These are phyloP conservation scores for Closterium sp. DNA, from an alignment of 139 green algal species.

Conservation along the genomic window DNA sequence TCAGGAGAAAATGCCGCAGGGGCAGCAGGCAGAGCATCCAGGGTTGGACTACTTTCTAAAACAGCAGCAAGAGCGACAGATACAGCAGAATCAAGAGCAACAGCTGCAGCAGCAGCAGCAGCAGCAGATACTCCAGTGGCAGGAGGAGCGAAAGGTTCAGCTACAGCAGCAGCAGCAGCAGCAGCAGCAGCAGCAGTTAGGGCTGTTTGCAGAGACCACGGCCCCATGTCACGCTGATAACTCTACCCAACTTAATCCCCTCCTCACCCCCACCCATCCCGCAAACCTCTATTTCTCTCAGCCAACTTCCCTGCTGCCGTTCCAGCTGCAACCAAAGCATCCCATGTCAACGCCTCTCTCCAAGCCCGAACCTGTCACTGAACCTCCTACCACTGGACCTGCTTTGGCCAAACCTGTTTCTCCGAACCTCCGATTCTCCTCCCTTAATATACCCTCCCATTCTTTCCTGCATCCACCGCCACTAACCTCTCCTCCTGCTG, in stretches of 20 bases:
- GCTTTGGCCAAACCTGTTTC: no score
- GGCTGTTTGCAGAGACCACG: background rate
- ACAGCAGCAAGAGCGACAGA: no score
- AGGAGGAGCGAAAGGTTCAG: background rate
- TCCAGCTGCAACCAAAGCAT: background rate
- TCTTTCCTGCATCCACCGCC: no score
- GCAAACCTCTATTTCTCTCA: background rate
- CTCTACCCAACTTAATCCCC: no score
- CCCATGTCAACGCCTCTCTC: background rate
- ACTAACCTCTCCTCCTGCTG: no score
- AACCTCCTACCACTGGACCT: no score
- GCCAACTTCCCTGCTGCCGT: background rate
- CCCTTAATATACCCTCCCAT: no score
- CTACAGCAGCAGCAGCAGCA: background rate
- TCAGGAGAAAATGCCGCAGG: background rate
- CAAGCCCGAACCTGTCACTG: no score
- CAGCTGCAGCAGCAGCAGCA: background rate
- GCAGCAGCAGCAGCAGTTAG: background rate
- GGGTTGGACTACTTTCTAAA: no score
- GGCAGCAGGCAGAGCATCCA: background rate
- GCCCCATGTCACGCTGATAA: no score
- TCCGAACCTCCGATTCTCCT: no score
- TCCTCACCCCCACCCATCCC: background rate
- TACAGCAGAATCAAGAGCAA: no score
- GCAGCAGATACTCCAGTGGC: background rate